These are phyloP conservation scores for Zarea fungicola DNA, from an alignment of 2,329 filamentous ascomycete genomes.

Conservation along the genomic window DNA sequence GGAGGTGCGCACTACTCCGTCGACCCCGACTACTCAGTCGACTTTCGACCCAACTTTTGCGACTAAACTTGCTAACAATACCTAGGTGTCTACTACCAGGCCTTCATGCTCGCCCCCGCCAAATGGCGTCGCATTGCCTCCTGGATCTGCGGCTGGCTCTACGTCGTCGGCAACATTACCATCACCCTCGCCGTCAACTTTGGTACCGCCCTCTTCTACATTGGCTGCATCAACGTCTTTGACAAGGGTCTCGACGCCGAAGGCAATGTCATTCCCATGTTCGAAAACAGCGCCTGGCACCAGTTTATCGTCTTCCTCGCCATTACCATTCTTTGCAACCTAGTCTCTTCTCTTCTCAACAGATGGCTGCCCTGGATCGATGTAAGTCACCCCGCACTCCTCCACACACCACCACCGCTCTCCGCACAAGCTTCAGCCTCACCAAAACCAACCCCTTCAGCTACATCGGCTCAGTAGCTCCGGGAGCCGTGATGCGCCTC, in stretches of 20 bases:
- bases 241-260: conserved; percentile 39
- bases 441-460: too few species aligned
- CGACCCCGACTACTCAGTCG: background rate
- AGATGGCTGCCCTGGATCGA: conserved; percentile 62
- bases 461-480: too few species aligned
- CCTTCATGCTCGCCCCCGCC: conserved; percentile 64
- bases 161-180: conserved; percentile 73
- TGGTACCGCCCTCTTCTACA: conserved; percentile 62
- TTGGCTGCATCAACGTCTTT: conserved; percentile 53
- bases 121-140: conserved; percentile 57
- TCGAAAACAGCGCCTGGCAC: conserved; percentile 54
- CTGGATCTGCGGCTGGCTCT: conserved; percentile 72
- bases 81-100: conserved; percentile 67
- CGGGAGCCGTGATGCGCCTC: too few species aligned
- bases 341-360: conserved; percentile 63
- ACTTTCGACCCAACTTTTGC: too few species aligned
- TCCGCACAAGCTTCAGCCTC: too few species aligned
- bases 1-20: conserved; percentile 48
- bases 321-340: conserved; percentile 59
- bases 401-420: too few species aligned
- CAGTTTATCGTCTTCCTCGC: conserved; percentile 66
- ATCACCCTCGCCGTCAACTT: conserved; percentile 82
- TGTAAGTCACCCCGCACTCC: conserved; percentile 44
- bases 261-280: conserved; percentile 36
- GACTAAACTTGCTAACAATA: conserved; percentile 1